Percentiles rank a stretch among this genome's conserved stretches.
phyloP scores from a whole-genome alignment of 78 protist species.

The Speleostelium caveatum region DNA sequence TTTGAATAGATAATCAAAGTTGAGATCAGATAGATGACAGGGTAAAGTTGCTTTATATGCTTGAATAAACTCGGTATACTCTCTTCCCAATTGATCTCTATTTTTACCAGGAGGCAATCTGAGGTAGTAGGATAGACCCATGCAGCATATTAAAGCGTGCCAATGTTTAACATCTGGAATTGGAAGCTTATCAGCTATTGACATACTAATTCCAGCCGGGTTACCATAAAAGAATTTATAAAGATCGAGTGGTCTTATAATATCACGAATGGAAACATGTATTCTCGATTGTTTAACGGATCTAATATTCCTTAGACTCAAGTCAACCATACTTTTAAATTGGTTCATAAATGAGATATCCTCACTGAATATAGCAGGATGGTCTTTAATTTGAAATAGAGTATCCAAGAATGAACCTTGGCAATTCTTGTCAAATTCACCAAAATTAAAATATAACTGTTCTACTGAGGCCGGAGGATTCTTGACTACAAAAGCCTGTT shows the following conservation, averaged over 20 bases:
- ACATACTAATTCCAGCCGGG: background rate
- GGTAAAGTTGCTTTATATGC: background rate
- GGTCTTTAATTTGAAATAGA: background rate
- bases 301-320: constrained; percentile 14
- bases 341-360: background rate
- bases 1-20: background rate
- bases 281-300: constrained; percentile 3
- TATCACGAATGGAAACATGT: constrained; percentile 55
- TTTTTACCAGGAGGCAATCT: background rate
- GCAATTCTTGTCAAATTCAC: background rate
- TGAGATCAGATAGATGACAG: background rate
- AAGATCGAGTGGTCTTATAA: constrained; percentile 20
- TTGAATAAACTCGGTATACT: background rate
- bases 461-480: constrained; percentile 68
- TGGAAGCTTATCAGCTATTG: too few relatives aligned
- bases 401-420: constrained; percentile 10
- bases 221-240: constrained; percentile 30
- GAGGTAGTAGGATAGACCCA: constrained; percentile 13
- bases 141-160: constrained; percentile 1
- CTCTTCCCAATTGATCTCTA: too few relatives aligned
- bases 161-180: background rate
- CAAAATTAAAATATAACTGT: constrained; percentile 23
- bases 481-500: constrained; percentile 35
- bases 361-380: background rate
- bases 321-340: background rate